Evolutionary conservation across 495 filamentous ascomycete genomes (phyloP), one percentile per base, ranked within the genome.

Genomic region (Penicillium verhagenii): DNA sequence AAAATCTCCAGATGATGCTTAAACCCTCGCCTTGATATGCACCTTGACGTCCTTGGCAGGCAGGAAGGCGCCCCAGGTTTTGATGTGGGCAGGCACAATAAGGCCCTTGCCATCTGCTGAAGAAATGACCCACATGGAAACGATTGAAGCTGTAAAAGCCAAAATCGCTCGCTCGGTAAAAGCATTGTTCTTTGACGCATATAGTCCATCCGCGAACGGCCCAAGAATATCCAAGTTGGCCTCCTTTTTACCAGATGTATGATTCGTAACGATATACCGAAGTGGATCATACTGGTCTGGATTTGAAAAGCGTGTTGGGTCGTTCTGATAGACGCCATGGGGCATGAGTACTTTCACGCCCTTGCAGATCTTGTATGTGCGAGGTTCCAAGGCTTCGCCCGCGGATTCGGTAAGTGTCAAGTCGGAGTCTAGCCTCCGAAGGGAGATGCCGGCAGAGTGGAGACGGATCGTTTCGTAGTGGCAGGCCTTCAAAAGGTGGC

Each of bases 391-490:
- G 4, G 71, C 72, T 47, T 79, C 76, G 58, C 73, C 68, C 1
- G 59, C 56, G 7, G 74, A 73, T 53, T 80, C 75, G 1, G 70
- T 69, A 25, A 83, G 33, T 7, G 64, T 73, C 39, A 81, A 54
- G 44, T 81, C 75, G 0, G 74, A 60, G 10, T 70, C 68, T 24
- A 80, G 60, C 40, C 74, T 55, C 25, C 73, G 71, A 51, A 76
- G 69, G 7, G 72, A 75, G 35, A 78, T 71, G 2, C 74, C 68
- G n/a, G 72, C 73, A 11, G 76, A 70, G 53, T 82, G 75, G 8
- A 86, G 60, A 8, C 82, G 77, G 38, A 83, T 53, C 23, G 77
- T 69, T 65, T 86, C 83, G 47, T 79, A 75, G 55, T 81, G 80
- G 51, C 72, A 79, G 40, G 78, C 71, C 53, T 76, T 80, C 7